Evolutionary conservation across 2,329 filamentous ascomycete genomes (phyloP).

Genomic region (Arthrobotrys conoides): DNA sequence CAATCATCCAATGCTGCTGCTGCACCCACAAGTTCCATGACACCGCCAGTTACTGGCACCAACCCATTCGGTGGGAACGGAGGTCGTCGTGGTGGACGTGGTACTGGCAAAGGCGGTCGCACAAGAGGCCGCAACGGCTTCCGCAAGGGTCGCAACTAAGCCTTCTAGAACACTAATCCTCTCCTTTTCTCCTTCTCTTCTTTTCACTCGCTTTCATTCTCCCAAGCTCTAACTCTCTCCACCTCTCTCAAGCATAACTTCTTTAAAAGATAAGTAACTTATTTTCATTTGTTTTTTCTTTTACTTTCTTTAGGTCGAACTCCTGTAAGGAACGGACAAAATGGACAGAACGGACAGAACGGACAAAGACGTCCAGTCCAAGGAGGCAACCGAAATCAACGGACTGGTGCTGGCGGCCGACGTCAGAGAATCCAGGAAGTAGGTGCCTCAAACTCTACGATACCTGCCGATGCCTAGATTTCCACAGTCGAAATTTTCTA

Average conservation of each 20-base stretch:
- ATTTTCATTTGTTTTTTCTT: conserved; percentile 54
- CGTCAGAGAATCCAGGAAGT: conserved; percentile 25
- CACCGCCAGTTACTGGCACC: conserved; percentile 11
- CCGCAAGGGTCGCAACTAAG: conserved; percentile 29
- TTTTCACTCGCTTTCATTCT: conserved; percentile 25
- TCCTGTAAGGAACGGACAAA: conserved; percentile 25
- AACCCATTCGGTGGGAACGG: conserved; percentile 4
- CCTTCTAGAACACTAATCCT: conserved; percentile 22
- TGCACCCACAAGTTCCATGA: background rate
- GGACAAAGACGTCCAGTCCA: conserved; percentile 36
- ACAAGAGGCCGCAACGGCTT: conserved; percentile 17
- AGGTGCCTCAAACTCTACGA: conserved; percentile 21
- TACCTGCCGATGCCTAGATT: conserved; percentile 22
- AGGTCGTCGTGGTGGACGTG: conserved; percentile 23
- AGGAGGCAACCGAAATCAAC: conserved; percentile 34
- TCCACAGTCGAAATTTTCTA: conserved; percentile 23
- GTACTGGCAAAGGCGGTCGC: conserved; percentile 15
- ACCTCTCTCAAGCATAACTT: conserved; percentile 24
- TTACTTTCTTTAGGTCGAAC: conserved; percentile 52
- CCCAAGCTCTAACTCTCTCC: conserved; percentile 27
- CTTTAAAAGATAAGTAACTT: conserved; percentile 59
- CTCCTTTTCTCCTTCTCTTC: conserved; percentile 23
- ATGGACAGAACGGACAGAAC: conserved; percentile 14
- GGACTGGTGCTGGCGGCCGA: conserved; percentile 13
- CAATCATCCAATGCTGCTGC: conserved; percentile 10